A percentile compares a stretch with the other conserved stretches of the same genome.
Evolutionary conservation across 1,284 basidiomycete genomes (phyloP).

Genomic region (Tausonia pullulans): DNA sequence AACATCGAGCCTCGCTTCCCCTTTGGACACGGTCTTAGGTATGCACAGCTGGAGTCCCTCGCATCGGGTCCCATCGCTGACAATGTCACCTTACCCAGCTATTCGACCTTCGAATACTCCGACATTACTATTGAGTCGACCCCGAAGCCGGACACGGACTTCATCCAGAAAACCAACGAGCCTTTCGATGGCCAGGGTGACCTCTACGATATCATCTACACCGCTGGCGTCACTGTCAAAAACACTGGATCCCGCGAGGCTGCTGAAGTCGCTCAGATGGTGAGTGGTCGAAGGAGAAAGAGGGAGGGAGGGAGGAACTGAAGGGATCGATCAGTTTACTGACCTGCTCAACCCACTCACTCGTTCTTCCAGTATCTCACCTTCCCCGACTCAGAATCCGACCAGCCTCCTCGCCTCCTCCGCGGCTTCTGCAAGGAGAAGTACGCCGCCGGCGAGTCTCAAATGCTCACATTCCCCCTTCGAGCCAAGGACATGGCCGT

Average conservation of each 20-base stretch:
- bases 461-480: conserved; percentile 27
- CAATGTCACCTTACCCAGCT: conserved; percentile 19
- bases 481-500: conserved; percentile 37
- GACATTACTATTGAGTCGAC: conserved; percentile 24
- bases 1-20: conserved; percentile 36
- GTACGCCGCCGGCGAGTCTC: conserved; percentile 25
- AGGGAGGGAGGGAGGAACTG: too few relatives aligned
- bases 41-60: background rate
- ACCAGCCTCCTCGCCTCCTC: conserved; percentile 32
- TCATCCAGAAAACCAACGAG: conserved; percentile 36
- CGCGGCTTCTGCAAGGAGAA: conserved; percentile 32
- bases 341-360: background rate
- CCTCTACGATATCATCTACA: conserved; percentile 32
- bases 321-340: too few relatives aligned
- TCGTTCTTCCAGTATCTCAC: conserved; percentile 26
- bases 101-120: conserved; percentile 35
- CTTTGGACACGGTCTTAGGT: conserved; percentile 37
- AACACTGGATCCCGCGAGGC: conserved; percentile 36
- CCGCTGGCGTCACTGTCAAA: conserved; percentile 30
- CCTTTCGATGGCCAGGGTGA: conserved; percentile 26
- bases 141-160: conserved; percentile 23
- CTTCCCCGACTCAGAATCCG: conserved; percentile 30
- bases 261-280: conserved; percentile 38
- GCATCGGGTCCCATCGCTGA: too few relatives aligned
- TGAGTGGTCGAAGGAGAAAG: conserved; percentile 18